Conservation (phyloP, 331 rosid species). For the Telfairia occidentalis region DNA sequence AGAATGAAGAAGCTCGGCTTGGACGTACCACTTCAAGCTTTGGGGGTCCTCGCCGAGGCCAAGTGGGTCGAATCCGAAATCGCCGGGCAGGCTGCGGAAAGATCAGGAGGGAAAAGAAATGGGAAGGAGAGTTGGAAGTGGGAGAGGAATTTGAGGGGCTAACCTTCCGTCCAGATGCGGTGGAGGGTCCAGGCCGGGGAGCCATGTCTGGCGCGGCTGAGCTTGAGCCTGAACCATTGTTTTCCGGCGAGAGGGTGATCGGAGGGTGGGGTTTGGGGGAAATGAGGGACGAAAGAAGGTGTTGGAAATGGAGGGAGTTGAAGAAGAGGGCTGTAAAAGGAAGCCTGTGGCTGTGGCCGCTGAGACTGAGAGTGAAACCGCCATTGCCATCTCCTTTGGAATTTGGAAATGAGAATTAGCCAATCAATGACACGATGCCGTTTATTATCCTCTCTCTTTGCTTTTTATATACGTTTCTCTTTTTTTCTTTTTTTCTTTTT, state of each 20-base stretch:
- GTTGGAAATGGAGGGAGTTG: constrained; percentile 23
- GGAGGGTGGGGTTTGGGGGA: constrained; percentile 12
- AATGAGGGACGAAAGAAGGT: constrained; percentile 16
- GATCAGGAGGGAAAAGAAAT: constrained; percentile 5
- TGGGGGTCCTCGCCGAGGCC: constrained; percentile 87
- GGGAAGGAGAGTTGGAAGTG: not conserved
- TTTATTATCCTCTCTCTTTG: not conserved
- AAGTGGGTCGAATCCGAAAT: constrained; percentile 91
- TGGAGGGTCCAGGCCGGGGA: constrained; percentile 89
- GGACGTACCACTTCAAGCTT: constrained; percentile 90
- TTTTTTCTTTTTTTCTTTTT: not conserved
- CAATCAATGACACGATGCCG: not conserved
- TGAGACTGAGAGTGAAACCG: constrained; percentile 33
- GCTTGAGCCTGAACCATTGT: constrained; percentile 36
- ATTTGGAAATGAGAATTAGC: not conserved
- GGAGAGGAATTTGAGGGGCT: not conserved
- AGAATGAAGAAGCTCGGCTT: constrained; percentile 79
- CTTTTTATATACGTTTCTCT: not conserved
- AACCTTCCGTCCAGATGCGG: constrained; percentile 80
- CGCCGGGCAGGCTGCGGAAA: constrained; percentile 54
- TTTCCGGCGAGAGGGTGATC: constrained; percentile 16
- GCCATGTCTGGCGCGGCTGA: constrained; percentile 77
- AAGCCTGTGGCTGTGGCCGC: constrained; percentile 44
- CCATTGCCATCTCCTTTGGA: constrained; percentile 24
- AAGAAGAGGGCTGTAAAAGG: constrained; percentile 31